Conservation (phyloP, 2,329 filamentous ascomycete genomes). For the Phaeoacremonium minimum region DNA sequence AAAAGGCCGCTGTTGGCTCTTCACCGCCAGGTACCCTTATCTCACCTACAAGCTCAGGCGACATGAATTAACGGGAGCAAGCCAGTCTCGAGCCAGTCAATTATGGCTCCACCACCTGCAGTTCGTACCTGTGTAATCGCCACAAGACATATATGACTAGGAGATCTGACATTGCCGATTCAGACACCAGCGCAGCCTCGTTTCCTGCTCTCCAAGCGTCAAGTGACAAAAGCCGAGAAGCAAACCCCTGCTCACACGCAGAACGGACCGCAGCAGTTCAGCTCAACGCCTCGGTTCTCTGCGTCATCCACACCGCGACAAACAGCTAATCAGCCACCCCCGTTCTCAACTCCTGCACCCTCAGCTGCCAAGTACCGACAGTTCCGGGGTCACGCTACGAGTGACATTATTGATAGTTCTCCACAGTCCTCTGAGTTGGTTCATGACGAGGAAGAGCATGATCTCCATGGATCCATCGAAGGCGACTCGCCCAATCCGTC, state of each 20-base stretch:
- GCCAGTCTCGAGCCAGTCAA: too few species aligned
- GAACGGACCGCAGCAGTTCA: constrained; percentile 12
- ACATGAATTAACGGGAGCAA: too few species aligned
- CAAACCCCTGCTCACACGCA: too few species aligned
- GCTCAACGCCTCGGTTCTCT: constrained; percentile 18
- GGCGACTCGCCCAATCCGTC: constrained; percentile 15
- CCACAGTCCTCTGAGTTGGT: constrained; percentile 8
- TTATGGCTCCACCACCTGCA: too few species aligned
- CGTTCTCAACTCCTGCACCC: constrained; percentile 9
- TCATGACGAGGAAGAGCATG: neutral
- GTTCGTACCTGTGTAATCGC: too few species aligned
- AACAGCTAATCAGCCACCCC: constrained; percentile 8
- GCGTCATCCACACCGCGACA: constrained; percentile 10
- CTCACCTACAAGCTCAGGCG: too few species aligned
- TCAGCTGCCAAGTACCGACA: constrained; percentile 8
- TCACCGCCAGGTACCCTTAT: too few species aligned
- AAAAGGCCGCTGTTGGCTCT: too few species aligned
- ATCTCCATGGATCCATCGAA: constrained; percentile 14
- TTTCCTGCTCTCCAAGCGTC: constrained; percentile 17
- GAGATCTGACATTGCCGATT: too few species aligned
- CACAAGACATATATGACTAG: too few species aligned
- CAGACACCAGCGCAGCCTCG: constrained; percentile 20
- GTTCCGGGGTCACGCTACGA: constrained; percentile 10
- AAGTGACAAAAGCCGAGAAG: too few species aligned
- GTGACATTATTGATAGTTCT: constrained; percentile 18